Evolutionary conservation across 75 land plant species (phyloP).

Genomic region (Sequoiadendron giganteum): DNA sequence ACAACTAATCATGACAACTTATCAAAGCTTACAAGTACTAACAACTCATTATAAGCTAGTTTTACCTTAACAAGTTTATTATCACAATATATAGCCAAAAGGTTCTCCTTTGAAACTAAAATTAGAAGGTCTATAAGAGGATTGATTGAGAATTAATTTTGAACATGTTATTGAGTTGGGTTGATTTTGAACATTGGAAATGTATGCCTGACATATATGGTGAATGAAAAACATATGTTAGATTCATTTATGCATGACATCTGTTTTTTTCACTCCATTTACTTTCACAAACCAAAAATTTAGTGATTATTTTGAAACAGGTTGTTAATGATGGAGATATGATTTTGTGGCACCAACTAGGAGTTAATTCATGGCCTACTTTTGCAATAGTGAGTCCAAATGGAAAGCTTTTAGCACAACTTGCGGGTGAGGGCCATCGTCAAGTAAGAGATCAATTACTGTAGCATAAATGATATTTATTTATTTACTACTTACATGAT

Average conservation of each 20-base stretch:
- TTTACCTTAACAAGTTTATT: no score
- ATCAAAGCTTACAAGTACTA: no score
- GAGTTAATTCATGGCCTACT: slow-evolving; percentile 97
- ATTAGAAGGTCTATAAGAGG: no score
- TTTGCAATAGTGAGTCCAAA: slow-evolving; percentile 85
- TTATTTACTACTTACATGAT: slow-evolving; percentile 7
- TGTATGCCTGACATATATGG: background rate
- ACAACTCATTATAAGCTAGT: no score
- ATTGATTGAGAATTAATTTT: no score
- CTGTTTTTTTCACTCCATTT: background rate
- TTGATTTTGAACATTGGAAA: background rate
- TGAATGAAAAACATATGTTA: background rate
- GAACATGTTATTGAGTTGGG: no score
- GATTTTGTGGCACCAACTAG: slow-evolving; percentile 88
- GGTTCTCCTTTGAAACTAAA: no score
- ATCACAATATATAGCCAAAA: no score
- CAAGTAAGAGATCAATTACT: slow-evolving; percentile 43
- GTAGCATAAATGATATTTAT: slow-evolving; percentile 10
- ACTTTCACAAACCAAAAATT: background rate
- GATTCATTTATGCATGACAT: background rate
- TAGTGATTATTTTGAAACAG: slow-evolving; percentile 24
- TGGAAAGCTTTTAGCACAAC: slow-evolving; percentile 75
- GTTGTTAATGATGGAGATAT: slow-evolving; percentile 98
- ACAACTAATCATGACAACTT: no score
- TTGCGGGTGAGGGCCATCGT: slow-evolving; percentile 92